Percentiles rank a stretch among this genome's conserved stretches.
phyloP scores from a whole-genome alignment of 805 yeast species.

The Sugiyamaella boreocaroliniensis region DNA sequence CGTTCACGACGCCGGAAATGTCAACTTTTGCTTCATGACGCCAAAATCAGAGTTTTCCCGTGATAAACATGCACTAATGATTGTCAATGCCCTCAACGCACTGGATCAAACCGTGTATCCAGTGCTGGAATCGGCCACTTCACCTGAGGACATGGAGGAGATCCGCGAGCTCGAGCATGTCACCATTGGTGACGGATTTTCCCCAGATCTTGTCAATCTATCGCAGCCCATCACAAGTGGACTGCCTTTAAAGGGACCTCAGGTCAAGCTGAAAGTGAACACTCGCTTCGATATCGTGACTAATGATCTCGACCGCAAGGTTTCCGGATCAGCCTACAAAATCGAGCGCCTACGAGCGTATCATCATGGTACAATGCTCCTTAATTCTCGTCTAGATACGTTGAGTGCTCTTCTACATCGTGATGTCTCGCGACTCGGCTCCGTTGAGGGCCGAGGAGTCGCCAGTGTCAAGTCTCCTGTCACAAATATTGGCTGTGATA shows the following conservation, averaged over 20 bases:
- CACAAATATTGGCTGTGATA: conserved; percentile 48
- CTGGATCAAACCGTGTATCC: conserved; percentile 12
- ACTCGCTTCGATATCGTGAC: conserved; percentile 75
- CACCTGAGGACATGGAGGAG: neutral
- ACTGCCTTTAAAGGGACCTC: conserved; percentile 11
- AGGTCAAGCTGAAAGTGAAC: conserved; percentile 44
- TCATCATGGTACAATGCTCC: conserved; percentile 94
- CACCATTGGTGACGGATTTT: neutral
- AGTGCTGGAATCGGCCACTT: neutral
- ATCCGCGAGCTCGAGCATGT: neutral
- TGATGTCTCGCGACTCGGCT: conserved; percentile 35
- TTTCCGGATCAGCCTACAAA: conserved; percentile 92
- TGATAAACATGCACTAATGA: conserved; percentile 44
- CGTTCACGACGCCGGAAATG: conserved; percentile 86
- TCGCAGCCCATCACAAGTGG: neutral
- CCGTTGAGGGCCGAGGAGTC: conserved; percentile 47
- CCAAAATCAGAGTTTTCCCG: conserved; percentile 55
- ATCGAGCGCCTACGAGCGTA: conserved; percentile 73
- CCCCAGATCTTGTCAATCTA: neutral
- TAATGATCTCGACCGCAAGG: conserved; percentile 38
- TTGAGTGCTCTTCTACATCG: conserved; percentile 55
- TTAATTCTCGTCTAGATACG: conserved; percentile 55
- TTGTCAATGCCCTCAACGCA: conserved; percentile 37
- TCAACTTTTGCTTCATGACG: conserved; percentile 76
- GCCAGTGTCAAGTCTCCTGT: conserved; percentile 80